Percentiles rank a stretch among this genome's conserved stretches.
These are phyloP conservation scores for Monosiga brevicollis DNA, from an alignment of 78 protist genomes.

Conservation along the genomic window DNA sequence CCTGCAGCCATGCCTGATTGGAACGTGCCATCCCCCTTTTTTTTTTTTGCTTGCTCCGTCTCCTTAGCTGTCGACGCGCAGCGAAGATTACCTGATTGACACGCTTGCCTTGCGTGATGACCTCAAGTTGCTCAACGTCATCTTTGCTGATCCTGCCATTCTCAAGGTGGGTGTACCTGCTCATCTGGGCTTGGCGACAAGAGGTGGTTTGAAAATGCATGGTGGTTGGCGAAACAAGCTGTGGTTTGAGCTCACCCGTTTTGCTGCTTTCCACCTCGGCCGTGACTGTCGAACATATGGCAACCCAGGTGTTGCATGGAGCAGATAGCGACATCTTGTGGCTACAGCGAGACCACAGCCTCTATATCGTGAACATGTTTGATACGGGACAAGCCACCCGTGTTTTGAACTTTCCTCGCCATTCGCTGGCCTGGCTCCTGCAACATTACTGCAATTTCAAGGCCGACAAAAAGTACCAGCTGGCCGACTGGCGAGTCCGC, in stretches of 20 bases:
- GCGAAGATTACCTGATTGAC: conserved; percentile 86
- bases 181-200: neutral
- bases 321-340: conserved; percentile 74
- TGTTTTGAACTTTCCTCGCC: conserved; percentile 33
- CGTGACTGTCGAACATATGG: conserved; percentile 45
- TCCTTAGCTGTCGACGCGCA: conserved; percentile 54
- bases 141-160: neutral
- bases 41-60: too few relatives aligned
- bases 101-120: conserved; percentile 65
- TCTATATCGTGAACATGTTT: conserved; percentile 95
- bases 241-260: neutral
- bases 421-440: conserved; percentile 67
- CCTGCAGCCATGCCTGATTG: neutral
- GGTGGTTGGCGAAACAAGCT: too few relatives aligned
- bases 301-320: conserved; percentile 89
- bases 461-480: conserved; percentile 85
- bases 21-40: neutral
- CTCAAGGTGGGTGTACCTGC: neutral
- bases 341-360: conserved; percentile 91
- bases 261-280: neutral
- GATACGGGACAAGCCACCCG: conserved; percentile 91
- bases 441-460: conserved; percentile 42
- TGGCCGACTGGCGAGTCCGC: conserved; percentile 94
- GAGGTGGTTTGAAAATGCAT: neutral
- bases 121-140: conserved; percentile 37